phyloP scores from a whole-genome alignment of 805 yeast species.

The Yamadazyma tumulicola region DNA sequence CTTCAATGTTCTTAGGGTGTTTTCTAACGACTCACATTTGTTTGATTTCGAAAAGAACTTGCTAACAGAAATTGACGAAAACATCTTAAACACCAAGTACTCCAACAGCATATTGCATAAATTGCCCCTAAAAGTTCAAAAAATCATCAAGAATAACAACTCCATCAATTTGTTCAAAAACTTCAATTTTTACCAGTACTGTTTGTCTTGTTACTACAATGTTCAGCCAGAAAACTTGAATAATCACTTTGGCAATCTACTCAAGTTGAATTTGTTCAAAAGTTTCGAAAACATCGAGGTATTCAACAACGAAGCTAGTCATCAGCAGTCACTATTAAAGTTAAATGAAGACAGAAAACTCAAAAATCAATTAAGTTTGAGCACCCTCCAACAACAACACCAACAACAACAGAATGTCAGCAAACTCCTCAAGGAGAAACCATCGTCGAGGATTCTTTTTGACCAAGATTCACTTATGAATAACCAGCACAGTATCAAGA shows the following conservation, averaged over 20 bases:
- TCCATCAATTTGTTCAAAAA: slow-evolving; percentile 32
- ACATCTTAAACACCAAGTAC: slow-evolving; percentile 20
- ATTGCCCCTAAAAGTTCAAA: slow-evolving; percentile 34
- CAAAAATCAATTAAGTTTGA: slow-evolving; percentile 23
- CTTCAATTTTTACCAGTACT: slow-evolving; percentile 33
- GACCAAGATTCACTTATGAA: slow-evolving; percentile 2
- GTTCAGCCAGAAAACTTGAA: slow-evolving; percentile 27
- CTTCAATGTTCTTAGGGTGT: slow-evolving; percentile 26
- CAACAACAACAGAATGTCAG: not conserved
- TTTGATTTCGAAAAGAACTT: slow-evolving; percentile 30
- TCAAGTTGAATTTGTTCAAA: slow-evolving; percentile 35
- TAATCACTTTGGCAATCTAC: slow-evolving; percentile 36
- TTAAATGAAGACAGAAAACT: slow-evolving; percentile 22
- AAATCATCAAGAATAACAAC: slow-evolving; percentile 25
- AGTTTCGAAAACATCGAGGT: slow-evolving; percentile 32
- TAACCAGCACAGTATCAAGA: not conserved
- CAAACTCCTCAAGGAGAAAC: not conserved
- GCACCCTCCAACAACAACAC: slow-evolving; percentile 10
- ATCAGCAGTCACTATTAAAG: slow-evolving; percentile 22
- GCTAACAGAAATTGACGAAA: slow-evolving; percentile 24
- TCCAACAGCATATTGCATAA: slow-evolving; percentile 20
- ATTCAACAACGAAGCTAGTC: slow-evolving; percentile 24
- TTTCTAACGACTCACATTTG: slow-evolving; percentile 39
- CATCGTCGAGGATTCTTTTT: not conserved
- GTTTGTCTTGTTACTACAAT: slow-evolving; percentile 39